Evolutionary conservation across 129 eudicot genomes (phyloP).

Genomic region (Pittosporum tobira): DNA sequence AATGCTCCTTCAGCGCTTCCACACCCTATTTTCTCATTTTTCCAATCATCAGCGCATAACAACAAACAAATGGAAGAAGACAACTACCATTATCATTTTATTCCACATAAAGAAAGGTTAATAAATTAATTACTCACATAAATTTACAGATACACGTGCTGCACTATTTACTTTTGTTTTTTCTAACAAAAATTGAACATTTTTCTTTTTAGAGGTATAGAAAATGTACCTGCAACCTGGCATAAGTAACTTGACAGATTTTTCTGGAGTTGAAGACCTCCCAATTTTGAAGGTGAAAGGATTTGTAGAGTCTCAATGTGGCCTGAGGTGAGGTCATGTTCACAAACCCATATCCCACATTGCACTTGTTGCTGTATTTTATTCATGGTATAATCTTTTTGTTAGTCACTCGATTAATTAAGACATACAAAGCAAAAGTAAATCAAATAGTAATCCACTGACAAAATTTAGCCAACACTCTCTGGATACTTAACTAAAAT

Average conservation of each 20-base stretch:
- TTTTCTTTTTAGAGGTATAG: not conserved
- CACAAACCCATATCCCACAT: constrained; percentile 95
- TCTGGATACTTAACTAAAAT: not conserved
- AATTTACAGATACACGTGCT: too few relatives aligned
- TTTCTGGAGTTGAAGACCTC: constrained; percentile 93
- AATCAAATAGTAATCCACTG: not conserved
- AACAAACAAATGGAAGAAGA: too few relatives aligned
- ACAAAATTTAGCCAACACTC: too few relatives aligned
- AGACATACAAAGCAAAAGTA: not conserved
- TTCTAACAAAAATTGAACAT: not conserved
- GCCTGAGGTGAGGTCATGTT: constrained; percentile 90
- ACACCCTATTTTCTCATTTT: constrained; percentile 33
- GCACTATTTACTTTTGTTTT: too few relatives aligned
- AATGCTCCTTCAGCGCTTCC: constrained; percentile 82
- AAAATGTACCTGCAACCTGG: constrained; percentile 63
- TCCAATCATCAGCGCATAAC: too few relatives aligned
- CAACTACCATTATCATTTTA: too few relatives aligned
- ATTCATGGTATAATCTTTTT: not conserved
- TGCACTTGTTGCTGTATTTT: constrained; percentile 87
- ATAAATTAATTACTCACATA: too few relatives aligned
- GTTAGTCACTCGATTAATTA: not conserved
- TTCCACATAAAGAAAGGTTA: too few relatives aligned
- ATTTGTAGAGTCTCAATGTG: constrained; percentile 63
- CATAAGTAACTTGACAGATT: constrained; percentile 86
- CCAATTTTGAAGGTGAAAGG: constrained; percentile 83